Percentiles rank a stretch among this genome's conserved stretches.
These are phyloP conservation scores for Tulasnella sp. DNA, from an alignment of 768 basidiomycete genomes.

Conservation along the genomic window DNA sequence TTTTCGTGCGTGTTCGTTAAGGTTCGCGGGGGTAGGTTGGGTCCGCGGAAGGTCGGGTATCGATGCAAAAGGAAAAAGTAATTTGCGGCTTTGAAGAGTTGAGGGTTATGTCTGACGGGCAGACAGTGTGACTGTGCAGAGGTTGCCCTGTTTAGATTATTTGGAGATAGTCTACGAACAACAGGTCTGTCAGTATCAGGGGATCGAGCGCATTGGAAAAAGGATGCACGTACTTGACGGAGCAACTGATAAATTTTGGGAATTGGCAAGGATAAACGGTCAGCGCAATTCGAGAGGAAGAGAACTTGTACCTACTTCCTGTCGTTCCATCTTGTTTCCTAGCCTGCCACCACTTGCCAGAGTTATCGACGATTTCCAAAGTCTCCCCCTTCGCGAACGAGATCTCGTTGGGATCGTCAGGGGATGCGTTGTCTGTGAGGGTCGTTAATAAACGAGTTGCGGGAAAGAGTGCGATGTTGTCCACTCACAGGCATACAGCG, in stretches of 20 bases:
- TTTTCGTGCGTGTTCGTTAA: background rate
- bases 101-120: background rate
- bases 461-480: slow-evolving; percentile 11
- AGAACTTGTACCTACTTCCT: slow-evolving; percentile 31
- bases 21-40: background rate
- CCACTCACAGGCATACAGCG: slow-evolving; percentile 78
- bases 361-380: slow-evolving; percentile 87
- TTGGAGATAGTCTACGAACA: slow-evolving; percentile 28
- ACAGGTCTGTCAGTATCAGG: background rate
- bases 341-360: slow-evolving; percentile 92
- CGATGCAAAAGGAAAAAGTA: background rate
- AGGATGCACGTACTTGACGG: slow-evolving; percentile 29
- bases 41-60: background rate
- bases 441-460: background rate
- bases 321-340: slow-evolving; percentile 63
- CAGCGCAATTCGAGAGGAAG: background rate
- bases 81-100: background rate
- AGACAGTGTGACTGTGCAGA: background rate
- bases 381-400: slow-evolving; percentile 90
- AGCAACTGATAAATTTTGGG: slow-evolving; percentile 29
- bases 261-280: background rate
- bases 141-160: slow-evolving; percentile 23
- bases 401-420: slow-evolving; percentile 95
- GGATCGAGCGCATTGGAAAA: background rate
- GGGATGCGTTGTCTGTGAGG: slow-evolving; percentile 74